Evolutionary conservation across 108 stramenopile species (phyloP).

Genomic region (Schizochytrium sp.): DNA sequence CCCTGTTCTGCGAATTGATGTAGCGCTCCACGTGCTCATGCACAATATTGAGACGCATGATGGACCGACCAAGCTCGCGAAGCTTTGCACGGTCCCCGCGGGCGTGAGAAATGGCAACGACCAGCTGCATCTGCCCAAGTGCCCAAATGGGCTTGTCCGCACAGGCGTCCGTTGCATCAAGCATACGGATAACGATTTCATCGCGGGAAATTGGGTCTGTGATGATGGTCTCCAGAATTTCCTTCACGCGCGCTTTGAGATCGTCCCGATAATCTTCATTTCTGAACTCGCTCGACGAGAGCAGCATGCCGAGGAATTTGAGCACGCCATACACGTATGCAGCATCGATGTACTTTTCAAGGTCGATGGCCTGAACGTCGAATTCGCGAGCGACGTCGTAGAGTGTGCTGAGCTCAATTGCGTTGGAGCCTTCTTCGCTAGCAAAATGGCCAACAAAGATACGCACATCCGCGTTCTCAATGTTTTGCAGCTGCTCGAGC

Average conservation of each 20-base stretch:
- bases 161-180: background rate
- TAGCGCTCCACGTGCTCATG: background rate
- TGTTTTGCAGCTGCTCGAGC: background rate
- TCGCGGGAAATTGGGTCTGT: background rate
- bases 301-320: background rate
- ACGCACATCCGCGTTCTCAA: background rate
- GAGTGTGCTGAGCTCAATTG: background rate
- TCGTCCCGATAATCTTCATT: background rate
- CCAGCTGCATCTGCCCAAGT: background rate
- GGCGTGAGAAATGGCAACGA: background rate
- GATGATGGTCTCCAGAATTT: background rate
- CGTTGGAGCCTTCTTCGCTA: background rate
- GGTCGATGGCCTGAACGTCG: background rate
- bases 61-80: background rate
- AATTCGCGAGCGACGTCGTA: background rate
- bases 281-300: background rate
- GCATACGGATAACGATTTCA: background rate
- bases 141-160: constrained; percentile 13
- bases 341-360: background rate
- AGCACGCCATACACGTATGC: background rate
- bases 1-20: background rate
- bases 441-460: background rate
- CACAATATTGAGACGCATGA: background rate
- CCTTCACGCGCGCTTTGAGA: background rate
- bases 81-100: background rate